Percentiles rank a stretch among this genome's conserved stretches.
Conservation (phyloP, 169 alveolate species). For the Prorocentrum cordatum region DNA sequence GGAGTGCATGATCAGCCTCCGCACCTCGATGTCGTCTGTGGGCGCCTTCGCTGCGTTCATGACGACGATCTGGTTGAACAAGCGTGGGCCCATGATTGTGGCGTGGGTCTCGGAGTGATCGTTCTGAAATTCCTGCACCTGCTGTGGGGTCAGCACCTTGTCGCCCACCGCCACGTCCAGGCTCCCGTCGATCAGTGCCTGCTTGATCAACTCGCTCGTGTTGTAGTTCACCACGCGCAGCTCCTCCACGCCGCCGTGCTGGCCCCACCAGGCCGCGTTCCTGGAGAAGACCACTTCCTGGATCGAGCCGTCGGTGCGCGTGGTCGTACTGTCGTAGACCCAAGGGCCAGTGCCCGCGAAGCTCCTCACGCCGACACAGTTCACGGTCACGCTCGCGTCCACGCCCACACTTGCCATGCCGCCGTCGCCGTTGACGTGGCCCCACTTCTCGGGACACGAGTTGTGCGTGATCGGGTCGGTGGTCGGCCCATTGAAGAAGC, state of each 20-base stretch:
- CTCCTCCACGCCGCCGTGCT: background rate
- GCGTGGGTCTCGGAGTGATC: no score
- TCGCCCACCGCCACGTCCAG: slow-evolving; percentile 13
- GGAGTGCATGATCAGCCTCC: slow-evolving; percentile 10
- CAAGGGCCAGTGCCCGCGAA: slow-evolving; percentile 5
- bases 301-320: background rate
- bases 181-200: background rate
- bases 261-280: background rate
- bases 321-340: background rate
- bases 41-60: slow-evolving; percentile 10
- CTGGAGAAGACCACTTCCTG: background rate
- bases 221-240: background rate
- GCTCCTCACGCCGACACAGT: background rate
- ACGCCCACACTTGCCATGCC: no score
- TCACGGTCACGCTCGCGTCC: background rate
- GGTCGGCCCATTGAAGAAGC: background rate
- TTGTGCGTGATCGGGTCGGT: background rate
- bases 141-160: background rate
- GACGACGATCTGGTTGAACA: slow-evolving; percentile 7
- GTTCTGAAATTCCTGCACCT: no score
- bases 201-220: background rate
- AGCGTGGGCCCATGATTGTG: no score
- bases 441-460: background rate
- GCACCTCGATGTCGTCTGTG: background rate
- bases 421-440: no score